Base-by-base conservation (phyloP, 345 rosid genomes). In the Balakata baccata region DNA sequence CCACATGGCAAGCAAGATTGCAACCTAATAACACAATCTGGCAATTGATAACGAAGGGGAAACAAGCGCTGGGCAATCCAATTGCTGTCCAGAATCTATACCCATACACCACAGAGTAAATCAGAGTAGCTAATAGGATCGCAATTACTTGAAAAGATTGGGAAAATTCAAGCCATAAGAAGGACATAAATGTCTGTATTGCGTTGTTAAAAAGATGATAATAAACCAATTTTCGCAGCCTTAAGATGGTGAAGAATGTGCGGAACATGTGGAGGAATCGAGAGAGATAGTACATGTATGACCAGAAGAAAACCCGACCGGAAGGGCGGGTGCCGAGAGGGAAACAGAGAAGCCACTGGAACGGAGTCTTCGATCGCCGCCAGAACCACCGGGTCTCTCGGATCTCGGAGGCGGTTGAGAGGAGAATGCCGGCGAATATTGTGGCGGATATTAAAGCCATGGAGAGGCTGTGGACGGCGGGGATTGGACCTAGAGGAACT, bases 291-390 rank as follows among this genome's bases (percentile, higher is more conserved):
- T 90, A 94, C 14, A 81, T 77, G 79, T 94, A 94, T 0, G 98
- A 94, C 98, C 98, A 94, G 85, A 94, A 94, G 84, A 94, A 94
- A 70, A 94, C 98, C 5, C 97, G 96, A 13, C 97, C 98, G 0
- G 98, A 92, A 3, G 97, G 94, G 3, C 97, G 89, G 18, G 94
- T 94, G 0, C 98, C 98, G 18, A 89, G 85, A 0, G 98, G 98
- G 69, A 92, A 94, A 74, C 97, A 94, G 68, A 94, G 94, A 37
- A 94, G 88, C 98, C 98, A 94, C 63, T 92, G 97, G 52, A 92
- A 80, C 1, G 97, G 89, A 62, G 95, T 92, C 46, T 83, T 86
- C 45, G 86, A 76, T 0, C 94, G 89, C 0, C 92, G 80, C 92
- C 94, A 90, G 52, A 89, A 78, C 98, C 97, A 94, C 14, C 93